A percentile compares a stretch with the other conserved stretches of the same genome.
These are phyloP conservation scores for Cenococcum geophilum DNA, from an alignment of 495 filamentous ascomycete species.

Conservation along the genomic window DNA sequence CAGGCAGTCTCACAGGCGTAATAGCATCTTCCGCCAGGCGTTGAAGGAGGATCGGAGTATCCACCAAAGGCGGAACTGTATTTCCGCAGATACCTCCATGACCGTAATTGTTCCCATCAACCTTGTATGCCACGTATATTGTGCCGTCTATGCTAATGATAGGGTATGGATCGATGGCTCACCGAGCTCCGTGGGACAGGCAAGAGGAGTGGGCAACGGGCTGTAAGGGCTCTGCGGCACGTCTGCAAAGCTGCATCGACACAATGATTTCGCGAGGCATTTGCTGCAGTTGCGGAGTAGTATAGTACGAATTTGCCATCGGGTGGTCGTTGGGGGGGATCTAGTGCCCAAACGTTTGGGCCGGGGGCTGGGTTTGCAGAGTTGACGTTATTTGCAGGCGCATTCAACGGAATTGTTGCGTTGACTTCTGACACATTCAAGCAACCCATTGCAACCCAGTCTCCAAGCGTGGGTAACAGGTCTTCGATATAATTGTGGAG, in stretches of 20 bases:
- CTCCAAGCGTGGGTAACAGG: conserved; percentile 20
- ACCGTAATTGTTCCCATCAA: conserved; percentile 21
- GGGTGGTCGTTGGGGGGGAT: conserved; percentile 9
- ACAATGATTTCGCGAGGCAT: conserved; percentile 26
- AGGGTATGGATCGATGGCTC: conserved; percentile 13
- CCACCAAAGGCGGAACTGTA: conserved; percentile 11
- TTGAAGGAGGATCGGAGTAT: conserved; percentile 30
- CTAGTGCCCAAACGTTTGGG: conserved; percentile 27
- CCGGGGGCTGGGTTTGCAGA: conserved; percentile 8
- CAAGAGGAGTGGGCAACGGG: conserved; percentile 21
- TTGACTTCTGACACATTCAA: not conserved
- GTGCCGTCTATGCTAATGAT: conserved; percentile 9
- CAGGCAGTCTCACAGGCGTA: conserved; percentile 4
- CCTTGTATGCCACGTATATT: conserved; percentile 21
- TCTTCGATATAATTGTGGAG: conserved; percentile 16
- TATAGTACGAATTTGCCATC: conserved; percentile 30
- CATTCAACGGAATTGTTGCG: conserved; percentile 2
- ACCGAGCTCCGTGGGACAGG: conserved; percentile 26
- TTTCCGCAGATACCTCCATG: conserved; percentile 21
- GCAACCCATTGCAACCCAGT: conserved; percentile 15
- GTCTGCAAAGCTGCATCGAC: conserved; percentile 28
- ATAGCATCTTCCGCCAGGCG: conserved; percentile 19
- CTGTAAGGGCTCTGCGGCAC: conserved; percentile 30
- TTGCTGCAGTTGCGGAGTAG: conserved; percentile 29
- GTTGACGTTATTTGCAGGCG: not conserved